Evolutionary conservation across 2,329 filamentous ascomycete genomes (phyloP).

Genomic region (Metarhizium humberi): DNA sequence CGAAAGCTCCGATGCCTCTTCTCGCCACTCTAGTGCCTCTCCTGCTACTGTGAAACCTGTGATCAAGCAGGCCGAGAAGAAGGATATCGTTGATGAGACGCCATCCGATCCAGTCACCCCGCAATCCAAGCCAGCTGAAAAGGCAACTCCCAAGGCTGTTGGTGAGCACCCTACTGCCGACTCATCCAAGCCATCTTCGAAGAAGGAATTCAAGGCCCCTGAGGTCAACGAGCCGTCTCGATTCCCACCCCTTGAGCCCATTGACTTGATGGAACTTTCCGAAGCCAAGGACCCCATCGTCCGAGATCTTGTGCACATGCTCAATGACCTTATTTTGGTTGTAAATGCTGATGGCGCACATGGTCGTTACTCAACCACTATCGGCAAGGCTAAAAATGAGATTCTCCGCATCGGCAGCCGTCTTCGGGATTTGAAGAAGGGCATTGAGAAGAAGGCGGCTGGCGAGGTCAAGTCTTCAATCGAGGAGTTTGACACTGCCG

Average conservation of each 20-base stretch:
- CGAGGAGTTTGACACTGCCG: conserved; percentile 76
- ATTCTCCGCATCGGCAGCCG: conserved; percentile 69
- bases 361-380: conserved; percentile 66
- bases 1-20: conserved; percentile 45
- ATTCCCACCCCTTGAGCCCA: conserved; percentile 55
- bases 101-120: conserved; percentile 13
- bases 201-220: conserved; percentile 39
- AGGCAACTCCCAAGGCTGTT: conserved; percentile 14
- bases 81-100: conserved; percentile 20
- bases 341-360: conserved; percentile 80
- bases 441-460: conserved; percentile 62
- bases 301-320: conserved; percentile 86
- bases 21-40: conserved; percentile 53
- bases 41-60: conserved; percentile 20
- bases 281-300: conserved; percentile 79
- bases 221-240: conserved; percentile 58
- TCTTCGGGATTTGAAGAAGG: conserved; percentile 64
- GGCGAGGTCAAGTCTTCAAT: conserved; percentile 63
- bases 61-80: conserved; percentile 17
- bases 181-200: conserved; percentile 18
- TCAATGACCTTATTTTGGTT: conserved; percentile 92
- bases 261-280: conserved; percentile 68
- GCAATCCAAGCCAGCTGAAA: conserved; percentile 22
- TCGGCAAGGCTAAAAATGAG: conserved; percentile 79
- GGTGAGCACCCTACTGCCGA: conserved; percentile 10